Percentiles rank a stretch among this genome's conserved stretches.
phyloP scores from a whole-genome alignment of 257 asterid genomes.

The Lavandula angustifolia region DNA sequence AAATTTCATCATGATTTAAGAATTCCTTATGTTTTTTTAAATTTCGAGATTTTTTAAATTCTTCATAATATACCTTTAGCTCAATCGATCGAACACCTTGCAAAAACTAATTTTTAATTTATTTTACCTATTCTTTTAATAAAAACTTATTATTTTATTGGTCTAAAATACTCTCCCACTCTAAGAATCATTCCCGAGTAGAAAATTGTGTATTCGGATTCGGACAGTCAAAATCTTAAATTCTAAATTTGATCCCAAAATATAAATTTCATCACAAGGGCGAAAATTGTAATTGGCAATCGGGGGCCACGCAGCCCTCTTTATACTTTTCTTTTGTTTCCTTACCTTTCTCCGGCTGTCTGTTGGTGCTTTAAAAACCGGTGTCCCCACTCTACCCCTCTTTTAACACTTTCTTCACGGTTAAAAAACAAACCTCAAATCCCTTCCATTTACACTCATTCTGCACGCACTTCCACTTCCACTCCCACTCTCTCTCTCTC shows the following conservation, averaged over 20 bases:
- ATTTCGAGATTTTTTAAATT: not conserved
- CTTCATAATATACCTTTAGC: too few species aligned
- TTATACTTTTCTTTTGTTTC: conserved; percentile 31
- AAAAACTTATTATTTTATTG: too few species aligned
- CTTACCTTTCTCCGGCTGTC: conserved; percentile 42
- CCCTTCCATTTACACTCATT: conserved; percentile 29
- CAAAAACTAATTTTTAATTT: too few species aligned
- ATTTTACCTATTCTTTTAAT: too few species aligned
- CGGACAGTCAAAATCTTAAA: too few species aligned
- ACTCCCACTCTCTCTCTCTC: conserved; percentile 29
- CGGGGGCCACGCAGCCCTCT: conserved; percentile 30
- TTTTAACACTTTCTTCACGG: conserved; percentile 17
- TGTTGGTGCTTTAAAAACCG: conserved; percentile 50
- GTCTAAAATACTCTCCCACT: too few species aligned
- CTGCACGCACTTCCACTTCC: conserved; percentile 39
- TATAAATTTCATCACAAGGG: too few species aligned
- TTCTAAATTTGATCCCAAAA: too few species aligned
- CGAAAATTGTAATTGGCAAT: conserved; percentile 32
- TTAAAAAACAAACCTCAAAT: conserved; percentile 29
- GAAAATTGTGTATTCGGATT: too few species aligned
- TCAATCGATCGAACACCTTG: too few species aligned
- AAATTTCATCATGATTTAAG: too few species aligned
- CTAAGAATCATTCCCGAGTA: too few species aligned
- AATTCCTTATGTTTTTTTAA: not conserved
- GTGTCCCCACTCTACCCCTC: conserved; percentile 50